A percentile compares a stretch with the other conserved stretches of the same genome.
phyloP scores from a whole-genome alignment of 31 red algal genomes.

The Porphyra umbilicalis region DNA sequence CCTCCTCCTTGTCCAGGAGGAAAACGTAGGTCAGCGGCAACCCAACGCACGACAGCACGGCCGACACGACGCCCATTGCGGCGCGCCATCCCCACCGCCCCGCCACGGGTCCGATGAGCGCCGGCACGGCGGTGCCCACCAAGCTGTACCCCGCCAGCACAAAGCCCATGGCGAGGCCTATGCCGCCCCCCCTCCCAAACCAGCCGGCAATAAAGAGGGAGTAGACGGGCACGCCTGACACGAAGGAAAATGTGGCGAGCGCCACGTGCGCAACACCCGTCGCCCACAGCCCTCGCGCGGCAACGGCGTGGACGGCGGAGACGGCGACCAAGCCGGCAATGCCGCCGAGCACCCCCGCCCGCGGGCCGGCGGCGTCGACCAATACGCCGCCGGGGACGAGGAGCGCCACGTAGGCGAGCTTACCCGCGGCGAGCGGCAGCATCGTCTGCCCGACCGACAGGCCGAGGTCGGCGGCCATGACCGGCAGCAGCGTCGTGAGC shows the following conservation, averaged over 20 bases:
- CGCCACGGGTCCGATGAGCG: slow-evolving; percentile 57
- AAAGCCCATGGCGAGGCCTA: slow-evolving; percentile 87
- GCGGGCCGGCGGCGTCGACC: slow-evolving; percentile 71
- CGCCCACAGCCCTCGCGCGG: no score
- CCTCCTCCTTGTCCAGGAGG: slow-evolving; percentile 20
- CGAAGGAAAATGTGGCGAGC: slow-evolving; percentile 48
- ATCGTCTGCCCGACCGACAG: slow-evolving; percentile 62
- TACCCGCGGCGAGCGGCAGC: slow-evolving; percentile 73
- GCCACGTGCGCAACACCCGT: slow-evolving; percentile 48
- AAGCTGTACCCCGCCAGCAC: slow-evolving; percentile 82
- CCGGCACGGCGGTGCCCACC: slow-evolving; percentile 51
- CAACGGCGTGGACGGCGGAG: slow-evolving; percentile 19
- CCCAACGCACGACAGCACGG: slow-evolving; percentile 40
- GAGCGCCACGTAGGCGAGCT: slow-evolving; percentile 74
- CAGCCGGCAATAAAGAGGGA: slow-evolving; percentile 76
- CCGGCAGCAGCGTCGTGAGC: slow-evolving; percentile 88
- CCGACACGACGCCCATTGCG: slow-evolving; percentile 39
- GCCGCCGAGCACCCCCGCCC: slow-evolving; percentile 44
- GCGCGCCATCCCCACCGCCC: slow-evolving; percentile 47
- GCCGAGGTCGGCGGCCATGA: slow-evolving; percentile 59
- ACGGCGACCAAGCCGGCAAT: slow-evolving; percentile 42
- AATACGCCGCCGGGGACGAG: slow-evolving; percentile 78
- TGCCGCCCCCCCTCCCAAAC: slow-evolving; percentile 31
- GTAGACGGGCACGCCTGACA: slow-evolving; percentile 83
- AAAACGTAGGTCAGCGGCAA: slow-evolving; percentile 57